These are phyloP conservation scores for Pezicula rhizophila DNA, from an alignment of 2,329 filamentous ascomycete species.

Conservation along the genomic window DNA sequence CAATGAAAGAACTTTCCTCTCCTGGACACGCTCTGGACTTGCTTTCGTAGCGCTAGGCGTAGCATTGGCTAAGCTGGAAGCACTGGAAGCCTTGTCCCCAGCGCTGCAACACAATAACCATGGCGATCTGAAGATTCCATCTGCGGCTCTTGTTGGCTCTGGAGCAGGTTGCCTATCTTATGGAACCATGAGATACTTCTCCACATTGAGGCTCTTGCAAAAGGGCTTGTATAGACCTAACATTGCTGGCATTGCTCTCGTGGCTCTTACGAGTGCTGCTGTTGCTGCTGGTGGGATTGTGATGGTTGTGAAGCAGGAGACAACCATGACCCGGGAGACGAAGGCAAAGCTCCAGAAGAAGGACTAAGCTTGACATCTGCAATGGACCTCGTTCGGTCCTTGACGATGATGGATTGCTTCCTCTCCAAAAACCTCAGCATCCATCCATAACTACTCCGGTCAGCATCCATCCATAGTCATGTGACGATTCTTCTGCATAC, in stretches of 20 bases:
- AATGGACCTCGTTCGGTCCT: constrained; percentile 3
- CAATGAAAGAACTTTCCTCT: constrained; percentile 44
- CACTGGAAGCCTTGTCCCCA: constrained; percentile 32
- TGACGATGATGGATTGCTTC: not conserved
- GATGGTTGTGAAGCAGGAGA: constrained; percentile 15
- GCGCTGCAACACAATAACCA: constrained; percentile 20
- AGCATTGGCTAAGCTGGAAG: constrained; percentile 40
- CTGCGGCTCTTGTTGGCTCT: constrained; percentile 36
- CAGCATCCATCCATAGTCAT: too few relatives aligned
- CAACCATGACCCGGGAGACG: not conserved
- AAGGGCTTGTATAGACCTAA: constrained; percentile 49
- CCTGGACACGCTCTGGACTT: constrained; percentile 45
- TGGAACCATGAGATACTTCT: constrained; percentile 41
- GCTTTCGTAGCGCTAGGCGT: constrained; percentile 46
- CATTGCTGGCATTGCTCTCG: constrained; percentile 72
- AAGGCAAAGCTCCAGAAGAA: not conserved
- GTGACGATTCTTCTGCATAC: too few relatives aligned
- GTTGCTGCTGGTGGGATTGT: constrained; percentile 15
- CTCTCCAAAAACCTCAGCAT: not conserved
- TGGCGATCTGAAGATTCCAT: constrained; percentile 29
- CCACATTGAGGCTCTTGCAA: constrained; percentile 34
- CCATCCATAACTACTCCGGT: too few relatives aligned
- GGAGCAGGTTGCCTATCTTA: constrained; percentile 41
- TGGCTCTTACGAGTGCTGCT: constrained; percentile 59
- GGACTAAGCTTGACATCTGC: not conserved